Base-by-base conservation (phyloP, 106 monocot species). In the Acorus gramineus region DNA sequence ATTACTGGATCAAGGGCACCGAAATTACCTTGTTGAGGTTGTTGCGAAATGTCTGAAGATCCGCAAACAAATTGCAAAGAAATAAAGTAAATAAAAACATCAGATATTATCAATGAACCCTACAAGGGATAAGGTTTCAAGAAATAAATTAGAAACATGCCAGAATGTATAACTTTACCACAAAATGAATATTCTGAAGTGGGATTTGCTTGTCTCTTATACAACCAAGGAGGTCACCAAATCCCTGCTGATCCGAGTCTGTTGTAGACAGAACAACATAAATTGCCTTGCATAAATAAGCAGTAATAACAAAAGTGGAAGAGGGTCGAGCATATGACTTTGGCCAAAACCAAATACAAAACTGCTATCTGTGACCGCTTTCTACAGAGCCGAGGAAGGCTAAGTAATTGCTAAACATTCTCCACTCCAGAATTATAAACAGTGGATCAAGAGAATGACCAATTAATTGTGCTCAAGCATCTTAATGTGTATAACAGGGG, bases 161-260 rank as follows among this genome's bases (percentile, higher is more conserved):
- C 53, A 13, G 53, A 53, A 0, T 44, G 8, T 44, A 8, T 56
- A 4, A 55, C 5, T 50, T 81, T 82, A 98, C 98, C 83, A 98
- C 88, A 79, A 92, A 92, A 92, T 98, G 98, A 72, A 98, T 98
- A 73, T 87, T 91, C 52, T 98, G 75, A 74, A 92, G 85, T 65
- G 81, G 85, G 54, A 92, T 74, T 44, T 75, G 85, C 67, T 76
- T 77, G 76, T 80, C 84, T 73, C 98, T 85, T 65, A 92, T 82
- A 83, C 98, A 98, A 60, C 76, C 77, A 83, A 98, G 92, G 71
- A 98, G 92, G 89, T 98, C 92, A 69, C 92, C 92, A 79, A 88
- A 92, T 47, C 92, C 98, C 76, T 88, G 66, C 61, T 78, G 73
- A 4, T 80, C 88, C 68, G 78, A 68, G 13, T 98, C 98, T 98